phyloP scores from a whole-genome alignment of 495 filamentous ascomycete species.

The Hapsidospora chrysogenum region DNA sequence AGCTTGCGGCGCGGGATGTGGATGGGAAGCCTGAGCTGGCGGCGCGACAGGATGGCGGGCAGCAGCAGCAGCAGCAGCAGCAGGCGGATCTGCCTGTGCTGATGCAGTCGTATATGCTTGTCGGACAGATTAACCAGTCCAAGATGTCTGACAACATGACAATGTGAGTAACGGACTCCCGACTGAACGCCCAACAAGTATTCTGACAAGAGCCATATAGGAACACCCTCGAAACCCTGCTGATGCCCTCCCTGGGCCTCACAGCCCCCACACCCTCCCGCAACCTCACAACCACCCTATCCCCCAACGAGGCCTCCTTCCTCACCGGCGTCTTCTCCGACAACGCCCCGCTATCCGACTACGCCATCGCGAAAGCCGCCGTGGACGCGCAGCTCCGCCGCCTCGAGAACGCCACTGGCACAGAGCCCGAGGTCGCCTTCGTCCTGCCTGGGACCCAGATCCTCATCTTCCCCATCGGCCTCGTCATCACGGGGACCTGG shows the following conservation, averaged over 20 bases:
- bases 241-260: slow-evolving; percentile 47
- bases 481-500: slow-evolving; percentile 50
- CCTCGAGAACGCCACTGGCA: slow-evolving; percentile 20
- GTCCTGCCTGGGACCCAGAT: slow-evolving; percentile 50
- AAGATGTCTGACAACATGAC: slow-evolving; percentile 19
- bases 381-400: slow-evolving; percentile 15
- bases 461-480: slow-evolving; percentile 49
- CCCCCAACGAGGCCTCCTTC: slow-evolving; percentile 48
- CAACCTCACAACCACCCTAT: slow-evolving; percentile 36
- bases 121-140: slow-evolving; percentile 32
- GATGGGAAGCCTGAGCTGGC: too few relatives aligned
- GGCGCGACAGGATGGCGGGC: slow-evolving; percentile 4
- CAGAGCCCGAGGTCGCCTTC: slow-evolving; percentile 36
- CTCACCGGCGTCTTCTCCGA: slow-evolving; percentile 50
- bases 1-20: background rate
- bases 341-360: slow-evolving; percentile 23
- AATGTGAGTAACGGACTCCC: slow-evolving; percentile 28
- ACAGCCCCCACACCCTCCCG: slow-evolving; percentile 24
- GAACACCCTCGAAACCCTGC: slow-evolving; percentile 34
- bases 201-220: too few relatives aligned
- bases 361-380: slow-evolving; percentile 20
- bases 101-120: slow-evolving; percentile 34
- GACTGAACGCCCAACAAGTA: too few relatives aligned
- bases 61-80: slow-evolving; percentile 3
- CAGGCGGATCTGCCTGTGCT: too few relatives aligned